Conservation (phyloP, 78 protist genomes). For the Dictyostelium citrinum region DNA sequence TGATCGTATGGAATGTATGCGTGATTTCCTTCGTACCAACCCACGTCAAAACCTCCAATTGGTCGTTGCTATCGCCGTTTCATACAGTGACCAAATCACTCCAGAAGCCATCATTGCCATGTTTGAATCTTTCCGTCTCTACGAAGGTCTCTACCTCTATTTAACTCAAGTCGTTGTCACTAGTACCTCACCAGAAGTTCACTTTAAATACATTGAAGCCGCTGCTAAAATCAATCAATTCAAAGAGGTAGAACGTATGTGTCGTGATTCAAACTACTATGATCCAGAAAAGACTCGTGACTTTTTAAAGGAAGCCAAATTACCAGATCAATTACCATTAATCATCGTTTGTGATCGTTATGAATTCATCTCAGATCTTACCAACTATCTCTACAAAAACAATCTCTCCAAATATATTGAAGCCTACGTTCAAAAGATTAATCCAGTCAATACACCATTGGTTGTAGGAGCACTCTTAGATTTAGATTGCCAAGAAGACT, state of each 20-base stretch:
- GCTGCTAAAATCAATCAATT: conserved; percentile 94
- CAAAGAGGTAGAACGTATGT: conserved; percentile 98
- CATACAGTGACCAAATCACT: conserved; percentile 92
- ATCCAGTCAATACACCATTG: conserved; percentile 93
- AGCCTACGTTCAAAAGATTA: conserved; percentile 94
- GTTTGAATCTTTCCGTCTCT: conserved; percentile 93
- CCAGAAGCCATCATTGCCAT: conserved; percentile 89
- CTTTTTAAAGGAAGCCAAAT: conserved; percentile 96
- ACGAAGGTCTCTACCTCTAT: conserved; percentile 90
- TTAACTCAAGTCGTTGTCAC: conserved; percentile 86
- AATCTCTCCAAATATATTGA: conserved; percentile 94
- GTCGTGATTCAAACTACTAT: conserved; percentile 93
- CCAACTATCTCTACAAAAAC: conserved; percentile 92
- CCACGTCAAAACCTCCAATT: conserved; percentile 92
- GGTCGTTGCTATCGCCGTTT: conserved; percentile 95
- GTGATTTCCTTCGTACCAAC: conserved; percentile 91
- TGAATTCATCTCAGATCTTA: conserved; percentile 97
- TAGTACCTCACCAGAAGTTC: conserved; percentile 94
- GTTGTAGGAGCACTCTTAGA: conserved; percentile 99
- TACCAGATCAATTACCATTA: conserved; percentile 97
- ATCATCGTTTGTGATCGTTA: conserved; percentile 99
- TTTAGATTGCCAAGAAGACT: conserved; percentile 95
- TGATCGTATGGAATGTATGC: conserved; percentile 92
- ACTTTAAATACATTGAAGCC: conserved; percentile 98
- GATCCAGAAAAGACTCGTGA: conserved; percentile 95